phyloP scores from a whole-genome alignment of 1,284 basidiomycete species.

The Rhodotorula sp. region DNA sequence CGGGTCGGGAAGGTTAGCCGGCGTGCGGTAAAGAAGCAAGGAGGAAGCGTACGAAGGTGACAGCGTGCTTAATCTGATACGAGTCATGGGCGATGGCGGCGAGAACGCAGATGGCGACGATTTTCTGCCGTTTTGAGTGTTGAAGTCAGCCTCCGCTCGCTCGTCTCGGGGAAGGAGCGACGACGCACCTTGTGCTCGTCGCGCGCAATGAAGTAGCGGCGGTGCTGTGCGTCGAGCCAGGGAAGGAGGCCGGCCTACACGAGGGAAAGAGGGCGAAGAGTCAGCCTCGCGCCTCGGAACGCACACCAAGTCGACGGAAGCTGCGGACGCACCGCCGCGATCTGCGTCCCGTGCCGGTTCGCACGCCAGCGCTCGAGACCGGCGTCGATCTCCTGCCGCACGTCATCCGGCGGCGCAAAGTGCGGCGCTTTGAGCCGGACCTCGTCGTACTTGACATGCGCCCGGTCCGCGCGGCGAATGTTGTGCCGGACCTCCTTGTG shows the following conservation, averaged over 20 bases:
- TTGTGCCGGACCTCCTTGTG: constrained; percentile 37
- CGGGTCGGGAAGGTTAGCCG: background rate
- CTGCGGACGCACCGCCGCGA: constrained; percentile 30
- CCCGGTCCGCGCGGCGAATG: constrained; percentile 22
- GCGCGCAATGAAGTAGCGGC: constrained; percentile 37
- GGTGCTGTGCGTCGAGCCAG: constrained; percentile 33
- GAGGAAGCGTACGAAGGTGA: constrained; percentile 24
- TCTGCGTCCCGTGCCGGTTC: constrained; percentile 30
- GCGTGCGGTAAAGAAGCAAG: background rate
- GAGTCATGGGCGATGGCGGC: constrained; percentile 30
- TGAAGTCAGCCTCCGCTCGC: too few relatives aligned
- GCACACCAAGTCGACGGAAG: background rate
- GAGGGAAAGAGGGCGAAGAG: background rate
- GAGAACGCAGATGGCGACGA: constrained; percentile 38
- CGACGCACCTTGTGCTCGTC: constrained; percentile 28
- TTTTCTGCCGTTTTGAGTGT: constrained; percentile 19
- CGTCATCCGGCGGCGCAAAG: constrained; percentile 11
- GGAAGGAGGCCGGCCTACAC: constrained; percentile 28
- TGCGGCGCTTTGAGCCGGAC: constrained; percentile 27
- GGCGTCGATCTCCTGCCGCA: constrained; percentile 27
- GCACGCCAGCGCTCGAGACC: constrained; percentile 32
- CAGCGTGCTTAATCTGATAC: constrained; percentile 39
- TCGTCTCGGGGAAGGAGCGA: background rate
- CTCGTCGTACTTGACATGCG: constrained; percentile 33
- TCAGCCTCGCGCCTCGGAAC: background rate